Conservation (phyloP, 2,329 filamentous ascomycete species). For the Pseudocercospora fuligena region DNA sequence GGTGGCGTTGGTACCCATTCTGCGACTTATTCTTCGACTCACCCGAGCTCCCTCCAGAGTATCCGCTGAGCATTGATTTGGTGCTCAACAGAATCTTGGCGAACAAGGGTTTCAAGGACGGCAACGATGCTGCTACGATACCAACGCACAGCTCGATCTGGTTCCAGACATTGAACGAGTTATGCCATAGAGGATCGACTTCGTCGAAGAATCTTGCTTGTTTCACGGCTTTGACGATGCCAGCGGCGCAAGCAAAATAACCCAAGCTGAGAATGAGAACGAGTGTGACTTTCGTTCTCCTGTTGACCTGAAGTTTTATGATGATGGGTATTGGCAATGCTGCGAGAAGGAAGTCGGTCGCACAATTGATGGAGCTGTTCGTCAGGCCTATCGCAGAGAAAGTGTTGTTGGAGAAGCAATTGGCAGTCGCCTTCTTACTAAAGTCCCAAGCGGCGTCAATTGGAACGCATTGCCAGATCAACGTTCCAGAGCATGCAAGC, state of each 20-base stretch:
- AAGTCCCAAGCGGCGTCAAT: conserved; percentile 53
- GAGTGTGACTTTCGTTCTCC: conserved; percentile 48
- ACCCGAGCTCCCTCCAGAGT: conserved; percentile 3
- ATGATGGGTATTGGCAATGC: conserved; percentile 51
- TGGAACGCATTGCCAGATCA: conserved; percentile 56
- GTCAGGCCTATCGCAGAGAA: conserved; percentile 54
- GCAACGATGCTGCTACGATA: conserved; percentile 50
- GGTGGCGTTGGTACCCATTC: conserved; percentile 15
- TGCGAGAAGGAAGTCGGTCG: conserved; percentile 49
- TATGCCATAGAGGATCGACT: conserved; percentile 44
- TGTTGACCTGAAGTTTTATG: conserved; percentile 50
- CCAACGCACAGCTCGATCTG: conserved; percentile 52
- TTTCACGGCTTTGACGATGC: conserved; percentile 49
- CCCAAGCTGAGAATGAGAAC: conserved; percentile 45
- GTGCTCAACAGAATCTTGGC: conserved; percentile 24
- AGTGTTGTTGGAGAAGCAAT: conserved; percentile 49
- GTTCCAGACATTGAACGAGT: conserved; percentile 52
- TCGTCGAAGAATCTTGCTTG: conserved; percentile 45
- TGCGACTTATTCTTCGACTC: conserved; percentile 13
- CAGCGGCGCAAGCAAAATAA: conserved; percentile 49
- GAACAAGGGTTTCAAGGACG: conserved; percentile 43
- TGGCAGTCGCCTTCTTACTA: conserved; percentile 41
- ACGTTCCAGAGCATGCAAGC: conserved; percentile 50
- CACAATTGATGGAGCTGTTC: conserved; percentile 51
- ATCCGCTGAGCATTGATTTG: conserved; percentile 18